Conservation (phyloP, 1,284 basidiomycete species). For the Veloporphyrellus conicus region DNA sequence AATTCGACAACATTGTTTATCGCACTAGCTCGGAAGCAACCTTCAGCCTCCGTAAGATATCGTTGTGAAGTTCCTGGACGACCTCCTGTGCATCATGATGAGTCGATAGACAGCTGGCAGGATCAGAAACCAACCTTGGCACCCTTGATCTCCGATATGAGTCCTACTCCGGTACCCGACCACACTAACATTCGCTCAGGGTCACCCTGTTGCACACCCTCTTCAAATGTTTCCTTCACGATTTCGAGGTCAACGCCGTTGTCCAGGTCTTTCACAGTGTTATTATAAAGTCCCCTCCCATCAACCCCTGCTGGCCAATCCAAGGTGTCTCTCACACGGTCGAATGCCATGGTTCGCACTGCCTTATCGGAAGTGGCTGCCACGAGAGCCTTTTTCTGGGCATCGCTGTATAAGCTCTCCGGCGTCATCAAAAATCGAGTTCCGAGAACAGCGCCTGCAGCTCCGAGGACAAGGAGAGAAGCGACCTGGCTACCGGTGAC, state of each 20-base stretch:
- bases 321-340: conserved; percentile 52
- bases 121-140: conserved; percentile 47
- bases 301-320: conserved; percentile 69
- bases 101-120: conserved; percentile 1
- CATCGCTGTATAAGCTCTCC: conserved; percentile 57
- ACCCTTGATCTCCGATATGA: conserved; percentile 50
- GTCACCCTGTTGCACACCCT: conserved; percentile 44
- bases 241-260: conserved; percentile 44
- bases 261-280: conserved; percentile 57
- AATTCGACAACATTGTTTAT: conserved; percentile 24
- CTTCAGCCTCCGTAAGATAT: conserved; percentile 38
- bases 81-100: conserved; percentile 39
- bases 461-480: conserved; percentile 60
- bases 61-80: conserved; percentile 46
- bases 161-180: conserved; percentile 65
- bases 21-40: conserved; percentile 22
- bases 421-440: conserved; percentile 69
- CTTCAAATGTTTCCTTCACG: conserved; percentile 43
- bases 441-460: conserved; percentile 61
- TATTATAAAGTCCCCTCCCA: conserved; percentile 44
- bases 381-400: conserved; percentile 54
- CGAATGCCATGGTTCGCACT: conserved; percentile 64
- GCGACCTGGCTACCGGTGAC: conserved; percentile 60
- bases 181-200: conserved; percentile 56
- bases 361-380: conserved; percentile 47